These are phyloP conservation scores for Phialophora expanda DNA, from an alignment of 2,329 filamentous ascomycete genomes.

Conservation along the genomic window DNA sequence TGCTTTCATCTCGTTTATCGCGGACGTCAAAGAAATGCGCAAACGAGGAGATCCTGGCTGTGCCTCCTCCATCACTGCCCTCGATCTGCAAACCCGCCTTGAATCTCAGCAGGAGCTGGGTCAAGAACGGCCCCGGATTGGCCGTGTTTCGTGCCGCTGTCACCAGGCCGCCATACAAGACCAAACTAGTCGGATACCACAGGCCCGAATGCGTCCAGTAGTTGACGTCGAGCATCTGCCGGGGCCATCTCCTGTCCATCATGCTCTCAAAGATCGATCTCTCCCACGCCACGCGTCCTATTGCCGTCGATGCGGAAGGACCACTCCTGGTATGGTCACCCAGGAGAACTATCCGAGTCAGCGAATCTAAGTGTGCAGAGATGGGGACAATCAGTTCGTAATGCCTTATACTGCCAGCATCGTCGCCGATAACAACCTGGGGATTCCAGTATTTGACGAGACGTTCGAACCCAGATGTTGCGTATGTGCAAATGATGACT, in stretches of 20 bases:
- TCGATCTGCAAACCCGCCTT: not conserved
- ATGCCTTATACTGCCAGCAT: constrained; percentile 1
- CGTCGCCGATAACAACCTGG: not conserved
- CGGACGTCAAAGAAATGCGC: constrained; percentile 14
- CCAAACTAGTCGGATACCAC: constrained; percentile 2
- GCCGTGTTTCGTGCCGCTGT: not conserved
- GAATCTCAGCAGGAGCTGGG: not conserved
- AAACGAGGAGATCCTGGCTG: constrained; percentile 7
- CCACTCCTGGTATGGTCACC: constrained; percentile 1
- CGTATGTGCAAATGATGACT: constrained; percentile 13
- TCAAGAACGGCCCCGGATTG: not conserved
- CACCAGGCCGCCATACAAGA: constrained; percentile 4
- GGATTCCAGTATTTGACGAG: constrained; percentile 3
- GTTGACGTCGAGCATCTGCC: constrained; percentile 1
- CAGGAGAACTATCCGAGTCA: constrained; percentile 5
- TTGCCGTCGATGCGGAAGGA: not conserved
- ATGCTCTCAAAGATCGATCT: constrained; percentile 11
- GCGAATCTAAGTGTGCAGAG: not conserved
- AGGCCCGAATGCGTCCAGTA: constrained; percentile 10
- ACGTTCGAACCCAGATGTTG: not conserved
- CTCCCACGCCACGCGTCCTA: not conserved
- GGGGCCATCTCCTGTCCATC: constrained; percentile 10
- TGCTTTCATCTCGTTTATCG: not conserved
- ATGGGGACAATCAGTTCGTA: constrained; percentile 3
- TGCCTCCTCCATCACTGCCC: not conserved